Evolutionary conservation across 2,329 filamentous ascomycete genomes (phyloP).

Genomic region (Helicocarpus griseus): DNA sequence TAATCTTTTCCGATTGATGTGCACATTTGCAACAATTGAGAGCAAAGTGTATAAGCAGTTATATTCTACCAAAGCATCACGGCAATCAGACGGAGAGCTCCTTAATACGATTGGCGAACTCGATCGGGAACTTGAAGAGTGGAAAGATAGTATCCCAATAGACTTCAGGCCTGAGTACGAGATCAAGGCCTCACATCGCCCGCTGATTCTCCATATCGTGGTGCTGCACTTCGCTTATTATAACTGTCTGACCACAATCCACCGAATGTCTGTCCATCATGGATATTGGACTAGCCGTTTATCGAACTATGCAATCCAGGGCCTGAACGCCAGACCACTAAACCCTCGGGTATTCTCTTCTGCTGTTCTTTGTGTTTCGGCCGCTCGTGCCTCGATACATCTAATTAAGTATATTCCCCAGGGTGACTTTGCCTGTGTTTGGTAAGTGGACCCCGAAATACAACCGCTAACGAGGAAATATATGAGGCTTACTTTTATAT

Average conservation of each 20-base stretch:
- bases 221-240: slow-evolving; percentile 96
- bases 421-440: slow-evolving; percentile 88
- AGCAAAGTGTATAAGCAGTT: slow-evolving; percentile 88
- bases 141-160: slow-evolving; percentile 91
- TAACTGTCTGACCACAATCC: slow-evolving; percentile 94
- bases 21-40: slow-evolving; percentile 82
- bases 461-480: background rate
- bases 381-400: slow-evolving; percentile 84
- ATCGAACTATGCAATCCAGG: slow-evolving; percentile 91
- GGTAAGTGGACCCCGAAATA: slow-evolving; percentile 48
- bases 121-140: slow-evolving; percentile 80
- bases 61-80: slow-evolving; percentile 85
- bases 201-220: slow-evolving; percentile 87
- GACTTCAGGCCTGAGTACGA: slow-evolving; percentile 97
- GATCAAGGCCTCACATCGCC: slow-evolving; percentile 85
- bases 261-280: slow-evolving; percentile 96
- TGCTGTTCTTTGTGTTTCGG: slow-evolving; percentile 82
- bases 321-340: slow-evolving; percentile 77
- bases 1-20: slow-evolving; percentile 90
- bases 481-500: slow-evolving; percentile 16
- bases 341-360: slow-evolving; percentile 94
- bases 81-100: slow-evolving; percentile 84
- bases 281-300: slow-evolving; percentile 96
- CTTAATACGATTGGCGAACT: slow-evolving; percentile 93
- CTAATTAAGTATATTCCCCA: slow-evolving; percentile 93